Percentiles rank a stretch among this genome's conserved stretches.
Conservation (phyloP, 2,329 filamentous ascomycete genomes). For the Zopfia rhizophila region DNA sequence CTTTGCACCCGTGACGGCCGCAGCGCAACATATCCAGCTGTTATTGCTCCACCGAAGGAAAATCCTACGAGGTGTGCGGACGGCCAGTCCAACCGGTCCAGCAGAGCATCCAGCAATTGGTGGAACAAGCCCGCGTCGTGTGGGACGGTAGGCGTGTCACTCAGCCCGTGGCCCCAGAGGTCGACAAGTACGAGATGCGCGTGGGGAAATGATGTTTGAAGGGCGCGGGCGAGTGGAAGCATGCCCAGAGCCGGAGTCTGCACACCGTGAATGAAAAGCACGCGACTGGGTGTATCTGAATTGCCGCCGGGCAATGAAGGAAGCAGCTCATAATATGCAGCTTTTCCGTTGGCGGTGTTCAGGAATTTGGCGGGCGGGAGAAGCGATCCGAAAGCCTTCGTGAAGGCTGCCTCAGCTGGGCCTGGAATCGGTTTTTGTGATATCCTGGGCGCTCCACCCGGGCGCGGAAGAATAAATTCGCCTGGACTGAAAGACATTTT, state of each 20-base stretch:
- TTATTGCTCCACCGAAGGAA: constrained; percentile 60
- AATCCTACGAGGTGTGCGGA: constrained; percentile 60
- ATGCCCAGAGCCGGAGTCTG: constrained; percentile 63
- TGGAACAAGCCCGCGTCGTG: constrained; percentile 59
- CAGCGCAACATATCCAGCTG: constrained; percentile 51
- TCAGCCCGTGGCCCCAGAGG: constrained; percentile 66
- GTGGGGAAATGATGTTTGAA: constrained; percentile 49
- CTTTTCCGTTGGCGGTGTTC: constrained; percentile 43
- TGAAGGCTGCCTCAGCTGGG: constrained; percentile 52
- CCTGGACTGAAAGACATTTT: constrained; percentile 11
- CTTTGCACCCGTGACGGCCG: constrained; percentile 43
- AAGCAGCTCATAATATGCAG: constrained; percentile 54
- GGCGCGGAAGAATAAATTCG: constrained; percentile 37
- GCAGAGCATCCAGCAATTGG: constrained; percentile 50
- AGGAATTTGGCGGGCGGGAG: constrained; percentile 54
- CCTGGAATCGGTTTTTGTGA: constrained; percentile 43
- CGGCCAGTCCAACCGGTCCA: constrained; percentile 56
- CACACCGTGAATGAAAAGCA: constrained; percentile 63
- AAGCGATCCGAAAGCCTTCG: constrained; percentile 49
- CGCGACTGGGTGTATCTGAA: constrained; percentile 28
- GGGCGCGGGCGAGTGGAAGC: constrained; percentile 52
- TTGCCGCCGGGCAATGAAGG: constrained; percentile 39
- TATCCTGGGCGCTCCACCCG: constrained; percentile 19
- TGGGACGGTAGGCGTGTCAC: constrained; percentile 57
- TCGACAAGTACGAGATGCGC: constrained; percentile 59